These are phyloP conservation scores for Rhizomucor miehei DNA, from an alignment of 371 early-diverging fungal genomes.

Conservation along the genomic window DNA sequence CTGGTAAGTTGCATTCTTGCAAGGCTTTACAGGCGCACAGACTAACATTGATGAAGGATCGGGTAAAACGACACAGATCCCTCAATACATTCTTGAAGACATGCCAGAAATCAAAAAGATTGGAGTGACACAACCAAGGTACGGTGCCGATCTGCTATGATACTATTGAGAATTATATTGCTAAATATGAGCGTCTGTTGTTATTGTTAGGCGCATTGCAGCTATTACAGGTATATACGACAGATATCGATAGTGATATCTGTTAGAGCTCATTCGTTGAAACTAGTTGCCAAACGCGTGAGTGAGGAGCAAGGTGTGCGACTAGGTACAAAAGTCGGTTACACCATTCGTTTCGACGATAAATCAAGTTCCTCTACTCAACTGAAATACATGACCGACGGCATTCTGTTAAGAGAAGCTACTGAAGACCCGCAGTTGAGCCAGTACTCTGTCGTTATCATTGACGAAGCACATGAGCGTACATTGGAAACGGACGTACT, in stretches of 20 bases:
- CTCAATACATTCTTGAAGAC: conserved; percentile 80
- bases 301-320: conserved; percentile 66
- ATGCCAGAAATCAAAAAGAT: conserved; percentile 53
- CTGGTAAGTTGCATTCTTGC: conserved; percentile 50
- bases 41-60: conserved; percentile 49
- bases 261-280: not conserved
- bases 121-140: conserved; percentile 77
- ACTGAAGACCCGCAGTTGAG: conserved; percentile 59
- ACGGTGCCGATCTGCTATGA: conserved; percentile 3
- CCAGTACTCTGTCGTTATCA: conserved; percentile 74
- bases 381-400: conserved; percentile 91
- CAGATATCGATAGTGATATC: not conserved
- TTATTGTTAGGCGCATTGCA: conserved; percentile 72
- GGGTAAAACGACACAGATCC: conserved; percentile 93
- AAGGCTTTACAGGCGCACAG: not conserved
- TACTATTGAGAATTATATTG: not conserved
- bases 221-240: conserved; percentile 67
- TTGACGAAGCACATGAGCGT: conserved; percentile 97
- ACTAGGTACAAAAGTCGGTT: conserved; percentile 74
- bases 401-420: conserved; percentile 80
- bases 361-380: conserved; percentile 58
- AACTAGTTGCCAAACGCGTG: conserved; percentile 78
- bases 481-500: conserved; percentile 91
- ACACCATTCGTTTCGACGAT: conserved; percentile 85
- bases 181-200: not conserved